Evolutionary conservation across 768 basidiomycete genomes (phyloP).

Genomic region (Phlebiopsis gigantea): DNA sequence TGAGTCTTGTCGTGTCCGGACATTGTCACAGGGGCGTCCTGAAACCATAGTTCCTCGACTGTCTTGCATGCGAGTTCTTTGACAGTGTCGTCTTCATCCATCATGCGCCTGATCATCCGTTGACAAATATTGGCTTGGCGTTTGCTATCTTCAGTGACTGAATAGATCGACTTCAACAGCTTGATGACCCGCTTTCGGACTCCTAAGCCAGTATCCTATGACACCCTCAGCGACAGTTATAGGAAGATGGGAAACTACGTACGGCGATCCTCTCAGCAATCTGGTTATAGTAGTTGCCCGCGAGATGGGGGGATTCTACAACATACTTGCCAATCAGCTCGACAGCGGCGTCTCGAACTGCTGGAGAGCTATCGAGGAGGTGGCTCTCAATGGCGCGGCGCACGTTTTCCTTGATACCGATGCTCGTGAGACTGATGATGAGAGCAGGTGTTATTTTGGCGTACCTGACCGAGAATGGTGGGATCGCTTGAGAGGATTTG

Average conservation of each 20-base stretch:
- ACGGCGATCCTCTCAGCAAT: slow-evolving; percentile 91
- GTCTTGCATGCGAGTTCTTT: slow-evolving; percentile 91
- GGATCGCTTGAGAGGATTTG: slow-evolving; percentile 89
- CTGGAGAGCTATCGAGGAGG: slow-evolving; percentile 85
- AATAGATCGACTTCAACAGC: slow-evolving; percentile 79
- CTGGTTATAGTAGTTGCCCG: slow-evolving; percentile 80
- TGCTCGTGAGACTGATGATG: neutral
- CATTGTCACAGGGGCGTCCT: slow-evolving; percentile 23
- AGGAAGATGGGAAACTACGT: slow-evolving; percentile 22
- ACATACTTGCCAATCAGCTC: slow-evolving; percentile 98
- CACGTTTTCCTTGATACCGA: slow-evolving; percentile 61
- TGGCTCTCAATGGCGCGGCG: slow-evolving; percentile 85
- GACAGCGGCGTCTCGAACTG: slow-evolving; percentile 94
- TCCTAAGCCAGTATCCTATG: slow-evolving; percentile 86
- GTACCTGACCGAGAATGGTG: slow-evolving; percentile 67
- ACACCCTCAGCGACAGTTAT: neutral
- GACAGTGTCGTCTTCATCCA: slow-evolving; percentile 93
- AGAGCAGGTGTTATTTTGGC: slow-evolving; percentile 21
- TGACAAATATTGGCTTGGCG: slow-evolving; percentile 77
- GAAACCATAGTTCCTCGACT: slow-evolving; percentile 90
- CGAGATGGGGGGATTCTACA: slow-evolving; percentile 84
- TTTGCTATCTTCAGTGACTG: slow-evolving; percentile 49
- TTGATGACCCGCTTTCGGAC: slow-evolving; percentile 97
- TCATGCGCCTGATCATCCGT: slow-evolving; percentile 74
- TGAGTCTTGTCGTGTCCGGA: slow-evolving; percentile 44